phyloP scores from a whole-genome alignment of 305 asterid genomes.

The Solanum hybrid region DNA sequence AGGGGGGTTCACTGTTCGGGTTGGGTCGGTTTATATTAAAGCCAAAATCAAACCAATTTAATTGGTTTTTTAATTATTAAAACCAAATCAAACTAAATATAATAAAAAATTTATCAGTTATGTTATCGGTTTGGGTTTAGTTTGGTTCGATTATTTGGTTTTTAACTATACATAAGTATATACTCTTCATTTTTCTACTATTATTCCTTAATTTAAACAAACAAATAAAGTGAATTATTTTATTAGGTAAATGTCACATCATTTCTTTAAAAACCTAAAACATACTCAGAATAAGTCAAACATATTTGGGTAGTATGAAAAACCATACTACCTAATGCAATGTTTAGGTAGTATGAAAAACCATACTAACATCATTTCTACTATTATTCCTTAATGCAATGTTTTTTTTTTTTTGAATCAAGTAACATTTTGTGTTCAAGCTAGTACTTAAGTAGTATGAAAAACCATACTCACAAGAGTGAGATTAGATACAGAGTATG shows the following conservation, averaged over 20 bases:
- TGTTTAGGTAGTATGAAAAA: too few species aligned
- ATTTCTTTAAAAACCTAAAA: not conserved
- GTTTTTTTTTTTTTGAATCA: not conserved
- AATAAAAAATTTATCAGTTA: not conserved
- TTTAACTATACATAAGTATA: not conserved
- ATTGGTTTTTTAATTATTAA: not conserved
- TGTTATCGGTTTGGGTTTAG: not conserved
- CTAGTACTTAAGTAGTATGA: not conserved
- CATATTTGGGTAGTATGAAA: too few species aligned
- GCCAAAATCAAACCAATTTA: not conserved
- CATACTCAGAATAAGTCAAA: not conserved
- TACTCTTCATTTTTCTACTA: not conserved
- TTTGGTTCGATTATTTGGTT: not conserved
- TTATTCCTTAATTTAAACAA: not conserved
- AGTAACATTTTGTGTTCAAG: not conserved
- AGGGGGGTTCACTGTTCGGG: not conserved
- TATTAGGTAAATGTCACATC: not conserved
- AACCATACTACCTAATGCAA: too few species aligned
- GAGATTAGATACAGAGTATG: not conserved
- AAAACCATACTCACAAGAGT: not conserved
- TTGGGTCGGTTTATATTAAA: not conserved
- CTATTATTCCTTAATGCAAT: too few species aligned
- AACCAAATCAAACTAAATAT: not conserved
- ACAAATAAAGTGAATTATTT: not conserved
- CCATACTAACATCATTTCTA: too few species aligned